Base-by-base conservation (phyloP, 495 filamentous ascomycete species). In the Penicillium soppii region DNA sequence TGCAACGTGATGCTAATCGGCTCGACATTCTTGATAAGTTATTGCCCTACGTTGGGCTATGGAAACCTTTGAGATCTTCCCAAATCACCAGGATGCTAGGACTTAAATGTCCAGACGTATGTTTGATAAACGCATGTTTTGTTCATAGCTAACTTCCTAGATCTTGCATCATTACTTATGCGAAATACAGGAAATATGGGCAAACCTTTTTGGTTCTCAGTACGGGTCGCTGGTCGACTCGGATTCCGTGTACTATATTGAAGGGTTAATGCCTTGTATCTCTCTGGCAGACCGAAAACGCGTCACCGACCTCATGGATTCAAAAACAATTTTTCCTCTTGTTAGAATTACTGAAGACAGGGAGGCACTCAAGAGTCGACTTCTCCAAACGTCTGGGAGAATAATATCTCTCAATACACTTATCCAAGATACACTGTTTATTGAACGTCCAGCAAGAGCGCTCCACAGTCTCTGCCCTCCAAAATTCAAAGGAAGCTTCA, bases 31-130 rank as follows among this genome's bases (percentile, higher is more conserved):
- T 59, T 16, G 56, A 59, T 27, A 41, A 25, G 25, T 30, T 55
- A 23, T 22, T 59, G 4, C 56, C 42, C 13, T 54, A 43, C 43
- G 7, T 50, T 7, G 52, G 32, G 5, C 20, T 59, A 17, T 59
- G 42, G 56, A 47, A 51, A 32, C 43, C 53, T 5, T 13, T 56
- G 8, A 52, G 40, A 36, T n/a, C 35, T 2, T 27, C 47, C 2
- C 26, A 56, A 13, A 51, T 56, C 29, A 37, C 42, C 25, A 15
- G 53, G n/a, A 47, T 56, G 3, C 42, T 56, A 4, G 32, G 19
- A 12, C 32, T 56, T 8, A 51, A 47, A 43, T 51, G 6, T 25
- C 53, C 20, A 22, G 35, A 56, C 19, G 42, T 56, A 52, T 10
- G 23, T 25, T 29, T 6, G 1, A 10, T 35, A 35, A 12, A 6